Percentiles rank a stretch among this genome's conserved stretches.
Evolutionary conservation across 2,329 filamentous ascomycete species (phyloP).

Genomic region (Hypoxylon sp.): DNA sequence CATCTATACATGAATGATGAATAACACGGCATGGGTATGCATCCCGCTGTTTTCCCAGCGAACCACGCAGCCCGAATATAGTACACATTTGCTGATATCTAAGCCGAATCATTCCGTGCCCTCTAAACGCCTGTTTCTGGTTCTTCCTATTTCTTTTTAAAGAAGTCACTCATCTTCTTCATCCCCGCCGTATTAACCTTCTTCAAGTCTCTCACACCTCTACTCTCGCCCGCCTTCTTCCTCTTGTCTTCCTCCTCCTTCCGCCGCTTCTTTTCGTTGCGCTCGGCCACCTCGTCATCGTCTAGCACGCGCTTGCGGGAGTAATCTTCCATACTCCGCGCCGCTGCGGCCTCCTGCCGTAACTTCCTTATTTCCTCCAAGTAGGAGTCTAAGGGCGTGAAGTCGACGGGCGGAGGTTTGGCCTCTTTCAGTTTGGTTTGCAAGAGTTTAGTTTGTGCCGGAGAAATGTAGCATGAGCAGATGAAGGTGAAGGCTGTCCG

Average conservation of each 20-base stretch:
- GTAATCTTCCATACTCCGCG: constrained; percentile 78
- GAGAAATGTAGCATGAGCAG: constrained; percentile 71
- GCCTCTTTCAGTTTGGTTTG: constrained; percentile 59
- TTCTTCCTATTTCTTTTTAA: constrained; percentile 73
- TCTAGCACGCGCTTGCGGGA: constrained; percentile 77
- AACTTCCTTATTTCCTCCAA: constrained; percentile 75
- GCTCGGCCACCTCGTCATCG: constrained; percentile 75
- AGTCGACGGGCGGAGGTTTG: constrained; percentile 66
- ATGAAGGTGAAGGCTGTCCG: constrained; percentile 76
- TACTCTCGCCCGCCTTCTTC: constrained; percentile 81
- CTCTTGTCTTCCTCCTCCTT: constrained; percentile 91
- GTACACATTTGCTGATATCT: constrained; percentile 8
- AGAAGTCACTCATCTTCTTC: constrained; percentile 98
- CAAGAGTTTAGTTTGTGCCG: constrained; percentile 61
- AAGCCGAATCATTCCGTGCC: neutral
- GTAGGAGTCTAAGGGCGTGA: constrained; percentile 79
- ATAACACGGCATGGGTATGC: constrained; percentile 3
- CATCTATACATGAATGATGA: constrained; percentile 30
- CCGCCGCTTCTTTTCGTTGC: constrained; percentile 85
- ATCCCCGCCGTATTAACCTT: constrained; percentile 94
- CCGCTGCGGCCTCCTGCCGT: constrained; percentile 78
- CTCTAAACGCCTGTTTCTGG: constrained; percentile 9
- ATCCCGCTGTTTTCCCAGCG: constrained; percentile 4
- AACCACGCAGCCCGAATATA: constrained; percentile 14
- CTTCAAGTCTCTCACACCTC: constrained; percentile 82